Evolutionary conservation across 129 eudicot genomes (phyloP).

Genomic region (Tagetes erecta): DNA sequence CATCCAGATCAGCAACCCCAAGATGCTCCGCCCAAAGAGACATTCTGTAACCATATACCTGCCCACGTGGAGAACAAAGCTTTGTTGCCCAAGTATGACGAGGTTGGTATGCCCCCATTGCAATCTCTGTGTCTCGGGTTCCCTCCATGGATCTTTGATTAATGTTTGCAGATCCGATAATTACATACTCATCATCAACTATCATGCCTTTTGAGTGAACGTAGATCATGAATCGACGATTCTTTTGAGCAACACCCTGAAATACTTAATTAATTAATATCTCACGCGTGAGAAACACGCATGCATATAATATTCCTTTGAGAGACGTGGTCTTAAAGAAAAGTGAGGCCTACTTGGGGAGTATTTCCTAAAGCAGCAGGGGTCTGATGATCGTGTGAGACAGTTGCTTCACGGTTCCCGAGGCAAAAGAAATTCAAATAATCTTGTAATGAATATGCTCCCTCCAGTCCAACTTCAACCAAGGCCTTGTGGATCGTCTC

Average conservation of each 20-base stretch:
- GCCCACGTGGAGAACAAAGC: conserved; percentile 60
- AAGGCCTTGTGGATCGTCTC: conserved; percentile 85
- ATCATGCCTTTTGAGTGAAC: conserved; percentile 98
- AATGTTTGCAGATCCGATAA: conserved; percentile 86
- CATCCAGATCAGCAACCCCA: conserved; percentile 51
- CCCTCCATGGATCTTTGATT: conserved; percentile 97
- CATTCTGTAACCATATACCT: conserved; percentile 95
- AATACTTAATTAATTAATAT: background rate
- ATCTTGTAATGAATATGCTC: conserved; percentile 82
- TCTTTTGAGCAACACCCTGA: conserved; percentile 71
- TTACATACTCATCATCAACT: conserved; percentile 93
- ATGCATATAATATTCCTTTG: background rate
- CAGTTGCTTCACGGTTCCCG: conserved; percentile 82
- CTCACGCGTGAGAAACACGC: background rate
- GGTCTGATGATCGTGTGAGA: conserved; percentile 27
- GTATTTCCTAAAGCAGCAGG: conserved; percentile 41
- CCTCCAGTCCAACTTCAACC: conserved; percentile 88
- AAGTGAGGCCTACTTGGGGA: conserved; percentile 64
- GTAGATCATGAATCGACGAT: conserved; percentile 92
- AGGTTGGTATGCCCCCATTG: conserved; percentile 99
- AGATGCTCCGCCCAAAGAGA: conserved; percentile 90
- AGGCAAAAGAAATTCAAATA: conserved; percentile 88
- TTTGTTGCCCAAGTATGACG: conserved; percentile 75
- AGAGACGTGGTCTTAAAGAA: background rate
- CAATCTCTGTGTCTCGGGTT: conserved; percentile 92